These are phyloP conservation scores for Coelastrella sp. DNA, from an alignment of 139 green algal genomes.

Conservation along the genomic window DNA sequence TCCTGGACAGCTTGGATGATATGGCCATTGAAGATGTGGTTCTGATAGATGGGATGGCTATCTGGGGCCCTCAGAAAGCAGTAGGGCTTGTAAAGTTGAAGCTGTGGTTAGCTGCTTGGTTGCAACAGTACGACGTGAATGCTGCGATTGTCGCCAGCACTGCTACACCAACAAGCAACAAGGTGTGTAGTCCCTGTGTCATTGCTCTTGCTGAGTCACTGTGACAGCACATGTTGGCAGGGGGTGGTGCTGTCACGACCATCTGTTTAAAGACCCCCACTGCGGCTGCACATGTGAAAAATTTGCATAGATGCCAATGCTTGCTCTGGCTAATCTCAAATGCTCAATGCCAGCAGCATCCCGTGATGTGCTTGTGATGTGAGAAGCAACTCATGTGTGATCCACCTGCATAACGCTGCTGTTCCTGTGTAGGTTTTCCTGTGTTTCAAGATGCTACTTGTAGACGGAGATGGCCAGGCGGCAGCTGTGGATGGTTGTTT, in stretches of 20 bases:
- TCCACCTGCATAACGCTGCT: background rate
- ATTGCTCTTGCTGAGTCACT: background rate
- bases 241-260: no score
- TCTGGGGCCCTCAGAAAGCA: conserved; percentile 34
- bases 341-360: no score
- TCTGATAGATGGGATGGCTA: conserved; percentile 38
- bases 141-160: conserved; percentile 31
- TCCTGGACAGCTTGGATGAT: conserved; percentile 43
- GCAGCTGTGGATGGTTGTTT: conserved; percentile 39
- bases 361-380: no score
- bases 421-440: conserved; percentile 35
- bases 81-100: conserved; percentile 23
- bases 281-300: no score
- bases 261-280: no score
- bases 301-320: no score
- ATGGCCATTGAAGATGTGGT: conserved; percentile 3
- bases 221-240: no score
- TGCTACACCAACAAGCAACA: conserved; percentile 42
- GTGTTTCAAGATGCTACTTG: conserved; percentile 45
- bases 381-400: background rate
- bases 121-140: conserved; percentile 43
- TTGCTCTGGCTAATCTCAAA: no score
- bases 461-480: background rate
- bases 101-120: conserved; percentile 40
- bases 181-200: background rate